Evolutionary conservation across 352 stramenopile species (phyloP), one percentile per base, ranked within the genome.

Genomic region (Globisporangium carolinianum): DNA sequence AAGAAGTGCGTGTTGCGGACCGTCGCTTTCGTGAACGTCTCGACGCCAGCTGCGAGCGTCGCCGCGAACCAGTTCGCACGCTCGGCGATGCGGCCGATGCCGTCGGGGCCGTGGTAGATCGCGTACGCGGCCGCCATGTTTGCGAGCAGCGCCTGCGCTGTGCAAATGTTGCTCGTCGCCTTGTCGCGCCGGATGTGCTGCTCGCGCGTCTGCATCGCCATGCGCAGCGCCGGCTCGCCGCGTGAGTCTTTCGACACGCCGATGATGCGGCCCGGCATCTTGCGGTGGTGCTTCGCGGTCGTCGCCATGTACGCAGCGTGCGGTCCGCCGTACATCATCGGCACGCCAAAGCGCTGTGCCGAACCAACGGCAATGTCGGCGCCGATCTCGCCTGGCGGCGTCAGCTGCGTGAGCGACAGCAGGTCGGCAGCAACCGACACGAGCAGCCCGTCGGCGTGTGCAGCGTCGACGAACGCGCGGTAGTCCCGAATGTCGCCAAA

Each of bases 121-220:
- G 93, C 97, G 75, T 99, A 99, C 2, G 91, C 82, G 15, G 96
- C 93, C 6, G 97, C 96, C 94, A 99, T 99, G 78, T 99, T 99
- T 39, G 97, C 97, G 43, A 99, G 75, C 51, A 99, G 69, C 47
- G 97, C 97, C 76, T 99, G 97, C 0, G 97, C 97, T 38, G 97
- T 99, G 70, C 97, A 99, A 76, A 99, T 99, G 75, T 99, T 99
- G 55, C 82, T 97, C 3, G 97, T 99, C 5, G 97, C 97, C 79
- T 99, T 99, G 76, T 99, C 97, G 57, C 97, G 90, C 60, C 96
- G 90, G 72, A 99, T 99, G 76, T 99, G 96, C 71, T 98, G 93
- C 72, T 99, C 97, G 57, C 97, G 91, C 7, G 97, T 99, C 81
- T 99, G 97, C 95, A 99, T 99, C 17, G 97, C 97, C 96, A 99